A percentile compares a stretch with the other conserved stretches of the same genome.
phyloP scores from a whole-genome alignment of 2,329 filamentous ascomycete species.

The Acrocalymma vagum region DNA sequence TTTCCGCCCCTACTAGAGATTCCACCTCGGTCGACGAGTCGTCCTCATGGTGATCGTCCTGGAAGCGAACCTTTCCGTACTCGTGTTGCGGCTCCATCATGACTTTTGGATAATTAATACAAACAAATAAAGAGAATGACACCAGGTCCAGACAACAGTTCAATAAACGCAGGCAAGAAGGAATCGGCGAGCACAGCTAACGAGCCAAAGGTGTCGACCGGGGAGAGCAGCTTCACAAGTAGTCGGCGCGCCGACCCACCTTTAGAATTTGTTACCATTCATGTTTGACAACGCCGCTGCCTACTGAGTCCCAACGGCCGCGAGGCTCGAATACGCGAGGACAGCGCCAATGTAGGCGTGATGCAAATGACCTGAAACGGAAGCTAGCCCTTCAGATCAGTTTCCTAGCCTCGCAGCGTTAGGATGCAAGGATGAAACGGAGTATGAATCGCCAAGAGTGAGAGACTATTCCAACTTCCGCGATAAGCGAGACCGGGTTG shows the following conservation, averaged over 20 bases:
- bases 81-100: constrained; percentile 41
- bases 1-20: constrained; percentile 38
- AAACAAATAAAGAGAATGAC: constrained; percentile 18
- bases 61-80: constrained; percentile 34
- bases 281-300: constrained; percentile 27
- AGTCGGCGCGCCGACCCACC: constrained; percentile 20
- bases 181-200: constrained; percentile 37
- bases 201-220: constrained; percentile 27
- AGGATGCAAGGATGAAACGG: constrained; percentile 35
- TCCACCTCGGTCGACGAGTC: constrained; percentile 45
- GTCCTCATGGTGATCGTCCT: constrained; percentile 35
- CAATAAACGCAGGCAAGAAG: constrained; percentile 10
- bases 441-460: constrained; percentile 41
- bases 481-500: constrained; percentile 29
- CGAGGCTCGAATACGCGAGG: constrained; percentile 9
- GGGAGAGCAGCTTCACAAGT: constrained; percentile 19
- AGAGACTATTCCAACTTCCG: constrained; percentile 29
- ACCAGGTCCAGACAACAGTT: constrained; percentile 23
- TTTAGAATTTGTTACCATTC: constrained; percentile 21
- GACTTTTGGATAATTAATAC: constrained; percentile 5
- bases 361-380: constrained; percentile 22
- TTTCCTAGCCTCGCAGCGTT: constrained; percentile 28
- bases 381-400: constrained; percentile 18
- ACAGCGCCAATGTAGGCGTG: constrained; percentile 20
- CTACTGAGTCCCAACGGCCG: constrained; percentile 19